These are phyloP conservation scores for Echium plantagineum DNA, from an alignment of 257 asterid genomes.

Conservation along the genomic window DNA sequence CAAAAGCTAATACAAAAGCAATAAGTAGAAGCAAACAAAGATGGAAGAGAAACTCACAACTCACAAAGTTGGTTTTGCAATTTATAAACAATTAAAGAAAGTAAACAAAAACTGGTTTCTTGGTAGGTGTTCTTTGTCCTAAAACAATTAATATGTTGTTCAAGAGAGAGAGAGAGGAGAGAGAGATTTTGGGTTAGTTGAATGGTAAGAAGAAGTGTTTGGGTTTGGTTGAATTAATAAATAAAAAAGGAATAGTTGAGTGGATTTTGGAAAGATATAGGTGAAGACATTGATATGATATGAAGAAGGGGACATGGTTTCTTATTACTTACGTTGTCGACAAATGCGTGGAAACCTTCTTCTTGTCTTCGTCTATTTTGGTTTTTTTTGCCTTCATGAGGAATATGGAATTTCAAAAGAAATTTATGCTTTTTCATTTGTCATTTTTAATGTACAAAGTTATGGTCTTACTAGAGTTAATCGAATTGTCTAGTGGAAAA, in stretches of 20 bases:
- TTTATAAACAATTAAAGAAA: background rate
- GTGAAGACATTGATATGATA: constrained; percentile 1
- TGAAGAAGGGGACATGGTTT: constrained; percentile 12
- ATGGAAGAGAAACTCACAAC: background rate
- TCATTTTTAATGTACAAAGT: too few relatives aligned
- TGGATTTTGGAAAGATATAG: too few relatives aligned
- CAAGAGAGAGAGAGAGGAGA: background rate
- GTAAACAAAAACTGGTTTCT: background rate
- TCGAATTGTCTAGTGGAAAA: too few relatives aligned
- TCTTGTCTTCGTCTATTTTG: constrained; percentile 27
- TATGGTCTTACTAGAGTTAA: too few relatives aligned
- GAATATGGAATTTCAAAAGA: too few relatives aligned
- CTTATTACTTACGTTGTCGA: constrained; percentile 43
- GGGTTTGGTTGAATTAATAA: background rate
- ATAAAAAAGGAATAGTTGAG: background rate
- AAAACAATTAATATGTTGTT: background rate
- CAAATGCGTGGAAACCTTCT: constrained; percentile 36
- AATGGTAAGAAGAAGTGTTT: background rate
- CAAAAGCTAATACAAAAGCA: background rate
- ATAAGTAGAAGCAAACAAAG: too few relatives aligned
- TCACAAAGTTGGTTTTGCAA: background rate
- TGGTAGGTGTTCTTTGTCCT: background rate
- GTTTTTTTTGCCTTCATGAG: constrained; percentile 4
- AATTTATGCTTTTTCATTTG: background rate
- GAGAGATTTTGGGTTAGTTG: background rate